phyloP scores from a whole-genome alignment of 768 basidiomycete genomes.

The Neoboletus brunneissimus region DNA sequence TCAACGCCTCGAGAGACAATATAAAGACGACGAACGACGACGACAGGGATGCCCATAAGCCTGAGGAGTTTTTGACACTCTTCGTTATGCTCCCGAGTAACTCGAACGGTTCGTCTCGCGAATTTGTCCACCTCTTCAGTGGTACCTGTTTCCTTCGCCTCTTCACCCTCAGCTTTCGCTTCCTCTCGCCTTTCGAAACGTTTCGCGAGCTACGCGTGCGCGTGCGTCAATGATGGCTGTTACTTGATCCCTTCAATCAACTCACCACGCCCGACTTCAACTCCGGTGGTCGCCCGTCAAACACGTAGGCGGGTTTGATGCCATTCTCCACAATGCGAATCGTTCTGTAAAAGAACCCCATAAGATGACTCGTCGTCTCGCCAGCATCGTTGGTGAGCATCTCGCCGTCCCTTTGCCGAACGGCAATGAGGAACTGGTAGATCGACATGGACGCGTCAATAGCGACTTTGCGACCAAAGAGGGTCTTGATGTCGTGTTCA shows the following conservation, averaged over 20 bases:
- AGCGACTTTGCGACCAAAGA: slow-evolving; percentile 97
- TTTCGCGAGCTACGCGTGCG: slow-evolving; percentile 73
- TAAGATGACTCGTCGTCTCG: slow-evolving; percentile 96
- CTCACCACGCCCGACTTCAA: slow-evolving; percentile 94
- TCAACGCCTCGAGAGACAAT: not conserved
- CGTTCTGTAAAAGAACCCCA: slow-evolving; percentile 98
- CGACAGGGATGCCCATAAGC: slow-evolving; percentile 96
- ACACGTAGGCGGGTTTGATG: slow-evolving; percentile 96
- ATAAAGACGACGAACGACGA: slow-evolving; percentile 59
- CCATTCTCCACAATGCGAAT: slow-evolving; percentile 98
- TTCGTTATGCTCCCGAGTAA: slow-evolving; percentile 94
- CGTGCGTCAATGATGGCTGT: not conserved
- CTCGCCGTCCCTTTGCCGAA: slow-evolving; percentile 94
- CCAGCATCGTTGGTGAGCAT: slow-evolving; percentile 96
- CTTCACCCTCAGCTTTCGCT: slow-evolving; percentile 91
- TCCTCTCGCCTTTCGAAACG: slow-evolving; percentile 90
- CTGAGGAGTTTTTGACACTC: slow-evolving; percentile 84
- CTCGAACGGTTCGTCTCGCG: slow-evolving; percentile 87
- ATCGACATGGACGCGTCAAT: slow-evolving; percentile 98
- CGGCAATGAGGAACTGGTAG: slow-evolving; percentile 97
- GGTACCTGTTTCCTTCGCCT: slow-evolving; percentile 95
- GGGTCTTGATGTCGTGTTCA: slow-evolving; percentile 94
- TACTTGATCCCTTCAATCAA: slow-evolving; percentile 17
- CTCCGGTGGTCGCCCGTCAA: slow-evolving; percentile 98
- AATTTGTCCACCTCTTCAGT: slow-evolving; percentile 91